A percentile compares a stretch with the other conserved stretches of the same genome.
These are phyloP conservation scores for Pseudogymnoascus sp. DNA, from an alignment of 2,329 filamentous ascomycete genomes.

Conservation along the genomic window DNA sequence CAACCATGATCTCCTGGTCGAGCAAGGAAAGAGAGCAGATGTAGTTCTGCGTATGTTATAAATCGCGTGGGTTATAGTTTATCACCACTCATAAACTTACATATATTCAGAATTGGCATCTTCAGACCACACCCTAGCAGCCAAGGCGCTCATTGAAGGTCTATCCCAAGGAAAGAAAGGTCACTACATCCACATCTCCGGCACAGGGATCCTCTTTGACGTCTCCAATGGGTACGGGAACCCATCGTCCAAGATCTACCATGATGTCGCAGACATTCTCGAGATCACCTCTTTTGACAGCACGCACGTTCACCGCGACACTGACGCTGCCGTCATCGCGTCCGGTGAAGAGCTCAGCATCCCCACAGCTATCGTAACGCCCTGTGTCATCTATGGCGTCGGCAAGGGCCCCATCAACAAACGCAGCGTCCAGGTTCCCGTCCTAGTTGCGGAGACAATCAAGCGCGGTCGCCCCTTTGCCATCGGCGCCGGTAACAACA, in stretches of 20 bases:
- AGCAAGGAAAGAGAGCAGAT: slow-evolving; percentile 15
- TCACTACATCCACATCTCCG: slow-evolving; percentile 17
- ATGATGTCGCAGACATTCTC: slow-evolving; percentile 38
- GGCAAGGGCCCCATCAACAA: slow-evolving; percentile 47
- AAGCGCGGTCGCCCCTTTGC: slow-evolving; percentile 40
- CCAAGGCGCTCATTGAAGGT: slow-evolving; percentile 12
- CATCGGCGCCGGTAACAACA: slow-evolving; percentile 43
- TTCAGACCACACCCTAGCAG: slow-evolving; percentile 5
- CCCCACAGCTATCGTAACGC: slow-evolving; percentile 48
- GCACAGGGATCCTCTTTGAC: slow-evolving; percentile 12
- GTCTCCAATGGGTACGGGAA: slow-evolving; percentile 11
- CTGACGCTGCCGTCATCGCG: slow-evolving; percentile 45
- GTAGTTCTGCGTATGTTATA: slow-evolving; percentile 13
- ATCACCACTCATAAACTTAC: not conserved
- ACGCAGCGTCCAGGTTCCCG: slow-evolving; percentile 42
- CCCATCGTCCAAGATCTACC: slow-evolving; percentile 34
- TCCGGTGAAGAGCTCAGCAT: slow-evolving; percentile 29
- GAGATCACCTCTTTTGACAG: slow-evolving; percentile 39
- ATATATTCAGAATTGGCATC: slow-evolving; percentile 11
- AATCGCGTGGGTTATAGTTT: not conserved
- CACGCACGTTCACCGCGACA: slow-evolving; percentile 40
- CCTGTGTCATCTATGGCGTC: slow-evolving; percentile 47
- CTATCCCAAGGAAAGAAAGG: slow-evolving; percentile 12
- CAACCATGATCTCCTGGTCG: slow-evolving; percentile 11
- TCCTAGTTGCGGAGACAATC: slow-evolving; percentile 37